phyloP scores from a whole-genome alignment of 129 eudicot genomes.

The Flaveria trinervia region DNA sequence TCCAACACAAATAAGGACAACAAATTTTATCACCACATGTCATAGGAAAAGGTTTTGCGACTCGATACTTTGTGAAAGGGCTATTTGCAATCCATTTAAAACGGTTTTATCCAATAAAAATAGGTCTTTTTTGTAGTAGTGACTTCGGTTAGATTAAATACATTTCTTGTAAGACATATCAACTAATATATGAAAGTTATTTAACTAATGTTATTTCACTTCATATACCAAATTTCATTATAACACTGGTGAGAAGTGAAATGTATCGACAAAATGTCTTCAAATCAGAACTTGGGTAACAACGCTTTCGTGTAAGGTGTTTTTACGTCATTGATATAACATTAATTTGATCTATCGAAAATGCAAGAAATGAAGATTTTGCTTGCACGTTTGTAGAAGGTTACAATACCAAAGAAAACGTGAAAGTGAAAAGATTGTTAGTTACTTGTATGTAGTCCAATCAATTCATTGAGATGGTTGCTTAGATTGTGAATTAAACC shows the following conservation, averaged over 20 bases:
- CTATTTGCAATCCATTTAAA: not conserved
- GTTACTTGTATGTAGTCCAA: slow-evolving; percentile 37
- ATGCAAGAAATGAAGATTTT: slow-evolving; percentile 17
- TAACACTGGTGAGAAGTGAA: not conserved
- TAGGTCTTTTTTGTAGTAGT: not conserved
- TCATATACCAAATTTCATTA: not conserved
- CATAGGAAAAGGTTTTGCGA: too few species aligned
- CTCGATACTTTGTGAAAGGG: not conserved
- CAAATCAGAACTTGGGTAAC: not conserved
- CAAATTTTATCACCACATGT: too few species aligned
- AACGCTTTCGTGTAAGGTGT: not conserved
- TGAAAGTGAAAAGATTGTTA: slow-evolving; percentile 27
- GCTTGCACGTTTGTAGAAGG: slow-evolving; percentile 36
- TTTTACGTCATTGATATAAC: not conserved
- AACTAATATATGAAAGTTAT: not conserved
- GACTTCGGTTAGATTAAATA: not conserved
- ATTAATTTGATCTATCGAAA: not conserved
- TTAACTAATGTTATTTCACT: not conserved
- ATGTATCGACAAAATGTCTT: not conserved
- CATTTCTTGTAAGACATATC: not conserved
- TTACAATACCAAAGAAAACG: slow-evolving; percentile 16
- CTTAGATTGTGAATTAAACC: slow-evolving; percentile 9
- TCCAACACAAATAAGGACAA: too few species aligned
- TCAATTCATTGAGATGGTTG: slow-evolving; percentile 15
- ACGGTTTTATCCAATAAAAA: not conserved